These are phyloP conservation scores for Paracoccidioides brasiliensis DNA, from an alignment of 2,329 filamentous ascomycete genomes.

Conservation along the genomic window DNA sequence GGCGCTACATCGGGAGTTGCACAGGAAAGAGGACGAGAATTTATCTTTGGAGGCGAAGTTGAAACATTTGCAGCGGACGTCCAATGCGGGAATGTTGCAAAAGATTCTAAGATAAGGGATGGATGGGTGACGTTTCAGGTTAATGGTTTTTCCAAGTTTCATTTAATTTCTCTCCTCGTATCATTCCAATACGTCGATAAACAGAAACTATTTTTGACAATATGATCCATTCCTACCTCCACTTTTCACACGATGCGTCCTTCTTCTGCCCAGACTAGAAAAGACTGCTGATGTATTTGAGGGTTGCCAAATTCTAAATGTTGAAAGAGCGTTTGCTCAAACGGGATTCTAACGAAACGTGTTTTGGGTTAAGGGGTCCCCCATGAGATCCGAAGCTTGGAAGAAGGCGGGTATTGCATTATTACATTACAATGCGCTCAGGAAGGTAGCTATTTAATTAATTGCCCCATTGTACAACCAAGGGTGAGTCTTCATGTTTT, in stretches of 20 bases:
- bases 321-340: not conserved
- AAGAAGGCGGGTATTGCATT: no score
- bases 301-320: no score
- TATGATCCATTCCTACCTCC: no score
- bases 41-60: conserved; percentile 25
- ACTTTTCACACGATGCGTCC: not conserved
- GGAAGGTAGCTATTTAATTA: no score
- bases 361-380: not conserved
- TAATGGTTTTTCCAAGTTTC: not conserved
- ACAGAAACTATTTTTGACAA: no score
- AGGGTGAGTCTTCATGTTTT: no score
- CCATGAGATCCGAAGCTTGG: no score
- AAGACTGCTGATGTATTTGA: no score
- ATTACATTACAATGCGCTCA: no score
- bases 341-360: not conserved
- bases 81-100: conserved; percentile 5
- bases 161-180: not conserved
- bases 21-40: conserved; percentile 28
- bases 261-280: not conserved
- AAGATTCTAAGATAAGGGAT: not conserved
- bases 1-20: conserved; percentile 24
- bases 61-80: conserved; percentile 20
- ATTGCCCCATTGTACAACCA: no score
- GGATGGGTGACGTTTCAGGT: not conserved
- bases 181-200: no score